A percentile compares a stretch with the other conserved stretches of the same genome.
Evolutionary conservation across 2,329 filamentous ascomycete species (phyloP).

Genomic region (Claviceps citrina): DNA sequence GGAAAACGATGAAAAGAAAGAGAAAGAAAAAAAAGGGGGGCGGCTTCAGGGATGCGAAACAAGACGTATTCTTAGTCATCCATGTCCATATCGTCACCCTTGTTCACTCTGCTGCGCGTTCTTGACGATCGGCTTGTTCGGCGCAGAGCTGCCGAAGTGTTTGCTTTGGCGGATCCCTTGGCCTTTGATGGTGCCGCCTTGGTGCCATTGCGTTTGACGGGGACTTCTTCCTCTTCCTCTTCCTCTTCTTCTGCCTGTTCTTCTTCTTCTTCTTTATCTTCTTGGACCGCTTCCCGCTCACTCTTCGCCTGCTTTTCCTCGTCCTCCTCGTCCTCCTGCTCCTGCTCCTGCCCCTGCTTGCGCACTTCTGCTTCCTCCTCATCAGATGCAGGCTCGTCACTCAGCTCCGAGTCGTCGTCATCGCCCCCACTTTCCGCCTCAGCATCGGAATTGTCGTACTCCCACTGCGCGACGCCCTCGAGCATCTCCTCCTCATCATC

Average conservation of each 20-base stretch:
- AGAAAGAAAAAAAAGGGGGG: background rate
- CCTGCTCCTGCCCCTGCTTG: conserved; percentile 2
- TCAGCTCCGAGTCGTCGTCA: conserved; percentile 7
- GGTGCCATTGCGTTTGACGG: conserved; percentile 14
- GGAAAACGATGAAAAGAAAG: background rate
- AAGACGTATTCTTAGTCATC: conserved; percentile 13
- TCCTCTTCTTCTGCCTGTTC: conserved; percentile 3
- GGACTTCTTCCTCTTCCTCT: conserved; percentile 8
- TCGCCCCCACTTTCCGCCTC: conserved; percentile 13
- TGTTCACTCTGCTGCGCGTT: conserved; percentile 12
- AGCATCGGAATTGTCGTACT: conserved; percentile 27
- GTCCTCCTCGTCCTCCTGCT: conserved; percentile 2
- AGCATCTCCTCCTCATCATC: conserved; percentile 48
- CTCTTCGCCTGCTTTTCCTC: conserved; percentile 8
- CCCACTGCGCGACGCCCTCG: conserved; percentile 43
- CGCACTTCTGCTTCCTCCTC: conserved; percentile 7
- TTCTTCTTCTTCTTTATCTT: conserved; percentile 1
- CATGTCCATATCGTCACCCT: conserved; percentile 20
- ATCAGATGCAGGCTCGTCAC: conserved; percentile 8
- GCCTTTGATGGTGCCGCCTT: conserved; percentile 11
- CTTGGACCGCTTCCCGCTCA: conserved; percentile 1
- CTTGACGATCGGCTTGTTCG: conserved; percentile 13
- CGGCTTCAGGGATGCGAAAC: conserved; percentile 2
- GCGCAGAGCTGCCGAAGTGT: conserved; percentile 9
- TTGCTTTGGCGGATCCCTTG: conserved; percentile 13